Base-by-base conservation (phyloP, 345 rosid genomes). In the Ceriops zippeliana region DNA sequence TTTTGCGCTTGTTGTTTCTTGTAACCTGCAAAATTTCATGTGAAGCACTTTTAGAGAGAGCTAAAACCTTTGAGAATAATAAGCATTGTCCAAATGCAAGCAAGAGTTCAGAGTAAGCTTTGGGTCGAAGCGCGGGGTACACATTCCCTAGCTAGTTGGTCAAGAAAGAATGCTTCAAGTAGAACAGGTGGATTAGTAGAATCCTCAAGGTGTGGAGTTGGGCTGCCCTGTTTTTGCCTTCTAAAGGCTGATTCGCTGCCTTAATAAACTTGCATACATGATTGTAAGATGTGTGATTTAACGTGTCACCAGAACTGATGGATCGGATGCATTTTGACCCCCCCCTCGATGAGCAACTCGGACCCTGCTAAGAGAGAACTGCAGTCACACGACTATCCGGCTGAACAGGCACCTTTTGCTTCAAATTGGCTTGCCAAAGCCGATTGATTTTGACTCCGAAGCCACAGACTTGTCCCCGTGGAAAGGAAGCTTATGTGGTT, bases 1-100 rank as follows among this genome's bases (percentile, higher is more conserved):
- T 81, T 74, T 91, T 91, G 2, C 81, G 87, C 81, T 83, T 80
- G 74, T 89, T 91, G 82, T 84, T 76, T 75, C 90, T 77, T 32
- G 93, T 84, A 63, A 76, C 70, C 98, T 93, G 85, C 73, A 72
- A 17, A 62, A 65, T 28, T 26, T 62, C 26, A 64, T 24, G 38
- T 42, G 38, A 37, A 13, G 38, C 21, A 38, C 11, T 22, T 57
- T 51, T 58, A 24, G 30, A 47, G 5, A 56, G 28, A 56, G 17
- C 1, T 24, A 3, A 5, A 13, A 42, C 4, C 4, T 42, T 56
- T 5, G 3, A 5, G 59, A 21, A 56, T 24, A 24, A 56, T 28
- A 28, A 28, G 6, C 11, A 8, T 56, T 16, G 26, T 24, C 31
- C 59, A 24, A 24, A 24, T 56, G 31, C 59, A 56, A 9, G 22